phyloP scores from a whole-genome alignment of 2,329 filamentous ascomycete genomes.

The Alternaria alternata region DNA sequence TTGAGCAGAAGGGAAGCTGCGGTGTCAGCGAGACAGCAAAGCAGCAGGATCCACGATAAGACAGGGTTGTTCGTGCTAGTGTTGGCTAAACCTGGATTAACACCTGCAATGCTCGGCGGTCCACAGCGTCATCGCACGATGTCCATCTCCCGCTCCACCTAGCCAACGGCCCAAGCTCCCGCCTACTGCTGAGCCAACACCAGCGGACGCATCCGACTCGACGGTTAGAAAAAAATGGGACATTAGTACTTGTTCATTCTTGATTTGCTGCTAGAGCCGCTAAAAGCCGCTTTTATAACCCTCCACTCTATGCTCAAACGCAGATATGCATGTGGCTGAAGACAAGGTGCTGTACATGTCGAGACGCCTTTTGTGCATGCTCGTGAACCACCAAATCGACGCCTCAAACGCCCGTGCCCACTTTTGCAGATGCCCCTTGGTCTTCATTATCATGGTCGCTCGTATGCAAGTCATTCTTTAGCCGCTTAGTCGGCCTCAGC shows the following conservation, averaged over 20 bases:
- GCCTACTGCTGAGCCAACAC: constrained; percentile 3
- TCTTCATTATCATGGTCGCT: constrained; percentile 25
- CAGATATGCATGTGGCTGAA: constrained; percentile 3
- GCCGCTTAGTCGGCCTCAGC: constrained; percentile 46
- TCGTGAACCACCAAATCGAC: constrained; percentile 25
- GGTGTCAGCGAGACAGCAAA: constrained; percentile 7
- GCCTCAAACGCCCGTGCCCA: constrained; percentile 40
- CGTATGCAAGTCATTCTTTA: constrained; percentile 17
- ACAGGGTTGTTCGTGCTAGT: constrained; percentile 10
- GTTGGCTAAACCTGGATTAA: constrained; percentile 27
- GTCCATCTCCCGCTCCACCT: background rate
- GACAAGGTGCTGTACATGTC: constrained; percentile 24
- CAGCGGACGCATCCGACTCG: background rate
- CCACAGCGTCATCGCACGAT: constrained; percentile 26
- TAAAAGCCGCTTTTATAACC: background rate
- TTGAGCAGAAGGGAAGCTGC: background rate
- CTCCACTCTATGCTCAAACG: constrained; percentile 1
- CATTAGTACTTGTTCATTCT: background rate
- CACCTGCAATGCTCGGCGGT: constrained; percentile 3
- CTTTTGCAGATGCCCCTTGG: constrained; percentile 28
- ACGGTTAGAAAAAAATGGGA: background rate
- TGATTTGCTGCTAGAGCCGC: constrained; percentile 4
- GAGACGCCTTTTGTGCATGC: constrained; percentile 27
- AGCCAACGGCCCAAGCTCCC: constrained; percentile 24
- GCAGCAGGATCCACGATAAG: constrained; percentile 6